Evolutionary conservation across 495 filamentous ascomycete genomes (phyloP).

Genomic region (Lophiostoma macrostomum): DNA sequence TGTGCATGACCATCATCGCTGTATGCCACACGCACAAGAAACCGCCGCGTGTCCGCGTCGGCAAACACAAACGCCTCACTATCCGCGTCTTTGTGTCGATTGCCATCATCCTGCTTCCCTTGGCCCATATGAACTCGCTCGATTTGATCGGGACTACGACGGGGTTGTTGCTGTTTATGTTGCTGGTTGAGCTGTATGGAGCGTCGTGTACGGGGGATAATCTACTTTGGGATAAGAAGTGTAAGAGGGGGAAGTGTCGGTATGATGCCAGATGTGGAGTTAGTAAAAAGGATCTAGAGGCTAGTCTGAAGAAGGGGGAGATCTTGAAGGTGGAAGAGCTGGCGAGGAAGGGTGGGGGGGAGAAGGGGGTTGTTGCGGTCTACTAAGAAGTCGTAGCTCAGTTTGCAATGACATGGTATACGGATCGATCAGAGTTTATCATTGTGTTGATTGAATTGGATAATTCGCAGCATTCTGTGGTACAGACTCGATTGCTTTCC

Average conservation of each 20-base stretch:
- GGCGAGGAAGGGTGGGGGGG: slow-evolving; percentile 32
- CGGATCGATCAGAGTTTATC: no score
- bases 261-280: slow-evolving; percentile 43
- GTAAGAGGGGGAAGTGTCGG: slow-evolving; percentile 30
- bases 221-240: slow-evolving; percentile 38
- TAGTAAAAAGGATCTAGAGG: slow-evolving; percentile 40
- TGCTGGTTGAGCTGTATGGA: slow-evolving; percentile 53
- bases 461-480: no score
- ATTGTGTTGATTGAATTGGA: no score
- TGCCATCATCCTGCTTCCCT: slow-evolving; percentile 49
- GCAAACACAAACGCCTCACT: slow-evolving; percentile 47
- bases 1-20: slow-evolving; percentile 50
- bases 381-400: no score
- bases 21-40: slow-evolving; percentile 46
- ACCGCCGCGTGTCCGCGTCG: slow-evolving; percentile 43
- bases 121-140: slow-evolving; percentile 49
- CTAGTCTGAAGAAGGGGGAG: slow-evolving; percentile 36
- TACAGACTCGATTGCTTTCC: no score
- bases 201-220: slow-evolving; percentile 46
- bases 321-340: slow-evolving; percentile 44
- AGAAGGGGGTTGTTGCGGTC: slow-evolving; percentile 21
- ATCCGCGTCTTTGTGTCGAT: slow-evolving; percentile 50
- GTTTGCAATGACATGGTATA: no score
- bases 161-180: slow-evolving; percentile 46
- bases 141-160: slow-evolving; percentile 50